These are phyloP conservation scores for Suhomyces kunorum DNA, from an alignment of 1,139 yeast species.

Conservation along the genomic window DNA sequence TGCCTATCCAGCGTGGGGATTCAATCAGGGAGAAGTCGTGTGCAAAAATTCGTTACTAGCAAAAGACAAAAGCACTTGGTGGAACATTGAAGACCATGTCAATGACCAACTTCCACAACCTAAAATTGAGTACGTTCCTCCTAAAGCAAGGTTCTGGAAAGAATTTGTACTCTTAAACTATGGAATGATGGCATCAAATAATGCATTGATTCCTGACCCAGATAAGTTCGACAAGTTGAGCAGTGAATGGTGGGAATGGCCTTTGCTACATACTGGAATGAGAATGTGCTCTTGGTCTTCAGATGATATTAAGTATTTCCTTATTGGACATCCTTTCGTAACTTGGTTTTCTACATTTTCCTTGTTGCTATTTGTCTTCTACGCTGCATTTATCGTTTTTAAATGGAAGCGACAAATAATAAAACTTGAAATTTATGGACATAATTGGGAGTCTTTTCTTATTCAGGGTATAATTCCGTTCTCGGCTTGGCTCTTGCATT, in stretches of 20 bases:
- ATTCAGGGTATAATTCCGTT: constrained; percentile 35
- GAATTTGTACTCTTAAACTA: constrained; percentile 69
- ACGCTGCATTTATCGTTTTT: constrained; percentile 20
- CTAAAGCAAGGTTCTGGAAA: constrained; percentile 67
- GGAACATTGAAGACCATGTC: constrained; percentile 74
- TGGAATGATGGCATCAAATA: constrained; percentile 80
- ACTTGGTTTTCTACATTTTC: constrained; percentile 57
- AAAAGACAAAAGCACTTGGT: constrained; percentile 71
- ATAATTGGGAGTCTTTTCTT: constrained; percentile 28
- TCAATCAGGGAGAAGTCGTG: constrained; percentile 76
- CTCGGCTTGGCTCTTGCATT: constrained; percentile 36
- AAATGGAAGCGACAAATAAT: constrained; percentile 39
- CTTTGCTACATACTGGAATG: constrained; percentile 59
- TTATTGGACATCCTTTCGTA: constrained; percentile 67
- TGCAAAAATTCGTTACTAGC: constrained; percentile 55
- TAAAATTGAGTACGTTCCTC: constrained; percentile 50
- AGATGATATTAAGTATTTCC: constrained; percentile 51
- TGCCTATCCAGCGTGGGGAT: constrained; percentile 79
- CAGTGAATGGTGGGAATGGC: constrained; percentile 85
- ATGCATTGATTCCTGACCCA: constrained; percentile 71
- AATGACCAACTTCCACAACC: constrained; percentile 47
- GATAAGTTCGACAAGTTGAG: constrained; percentile 67
- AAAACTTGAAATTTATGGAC: constrained; percentile 18
- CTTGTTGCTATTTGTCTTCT: constrained; percentile 24
- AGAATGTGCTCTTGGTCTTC: constrained; percentile 71